Base-by-base conservation (phyloP, 352 stramenopile species). In the Salisapilia sapeloensis region DNA sequence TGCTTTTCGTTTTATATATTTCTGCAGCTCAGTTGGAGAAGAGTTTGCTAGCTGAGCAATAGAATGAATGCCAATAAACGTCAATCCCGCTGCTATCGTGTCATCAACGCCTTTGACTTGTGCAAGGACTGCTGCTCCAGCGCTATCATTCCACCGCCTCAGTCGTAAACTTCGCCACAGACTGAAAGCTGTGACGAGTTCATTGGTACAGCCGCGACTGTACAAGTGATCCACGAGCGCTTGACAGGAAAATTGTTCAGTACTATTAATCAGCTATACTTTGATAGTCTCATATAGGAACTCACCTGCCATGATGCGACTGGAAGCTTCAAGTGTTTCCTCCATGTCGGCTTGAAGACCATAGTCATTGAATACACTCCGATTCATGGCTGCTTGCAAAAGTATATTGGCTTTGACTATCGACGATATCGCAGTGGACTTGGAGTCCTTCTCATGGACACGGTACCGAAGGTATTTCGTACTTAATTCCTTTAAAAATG, bases 331-430 rank as follows among this genome's bases (percentile, higher is more conserved):
- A 9, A 61, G 17, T 11, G 29, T 36, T 17, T 48, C 19, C 2
- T 18, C 10, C 24, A 40, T 44, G 26, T 59, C 54, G 22, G 44
- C 15, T 13, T 42, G n/a, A 9, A 60, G 33, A 2, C 35, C 24
- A 3, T 48, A 22, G 17, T 50, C 38, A 16, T 33, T 20, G 6
- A 45, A 15, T 2, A 28, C 20, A 0, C 33, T 25, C 9, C 39
- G 30, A 17, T 38, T 46, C 7, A 65, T 40, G 10, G 34, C 44
- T 25, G 54, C 54, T 48, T 65, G 54, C 27, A 65, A 37, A 6
- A 65, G 35, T 23, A 56, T 43, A 29, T 50, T 65, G 8, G 24
- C 38, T 27, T 65, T 65, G 25, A 54, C 44, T 32, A 47, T 38
- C 16, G 33, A 13, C 10, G 32, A 26, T 28, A 35, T 33, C 7